A percentile compares a stretch with the other conserved stretches of the same genome.
Conservation (phyloP, 1,284 basidiomycete species). For the Cutaneotrichosporon mucoides region DNA sequence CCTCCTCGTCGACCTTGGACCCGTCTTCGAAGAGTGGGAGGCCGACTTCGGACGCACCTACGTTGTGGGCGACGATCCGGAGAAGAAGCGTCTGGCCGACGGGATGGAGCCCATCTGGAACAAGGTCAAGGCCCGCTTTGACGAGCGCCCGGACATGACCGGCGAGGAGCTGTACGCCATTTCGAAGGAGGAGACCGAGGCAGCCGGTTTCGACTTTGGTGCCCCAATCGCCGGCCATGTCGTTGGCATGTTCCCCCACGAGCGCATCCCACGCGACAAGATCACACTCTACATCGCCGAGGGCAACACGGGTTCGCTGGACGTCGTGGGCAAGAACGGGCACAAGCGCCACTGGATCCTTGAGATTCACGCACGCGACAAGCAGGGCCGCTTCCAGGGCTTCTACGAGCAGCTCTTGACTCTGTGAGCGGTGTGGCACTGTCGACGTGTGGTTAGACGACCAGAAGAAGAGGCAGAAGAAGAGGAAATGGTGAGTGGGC, state of each 20-base stretch:
- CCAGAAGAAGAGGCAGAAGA: no score
- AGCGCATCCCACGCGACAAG: constrained; percentile 22
- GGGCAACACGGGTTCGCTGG: constrained; percentile 9
- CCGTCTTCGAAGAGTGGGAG: constrained; percentile 20
- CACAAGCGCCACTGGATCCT: constrained; percentile 18
- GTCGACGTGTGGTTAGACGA: no score
- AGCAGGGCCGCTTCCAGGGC: constrained; percentile 11
- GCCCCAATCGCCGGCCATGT: constrained; percentile 15
- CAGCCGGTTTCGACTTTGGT: constrained; percentile 12
- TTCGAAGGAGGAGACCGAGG: background rate
- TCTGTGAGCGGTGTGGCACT: background rate
- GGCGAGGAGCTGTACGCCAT: constrained; percentile 17
- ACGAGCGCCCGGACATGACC: constrained; percentile 12
- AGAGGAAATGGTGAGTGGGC: no score
- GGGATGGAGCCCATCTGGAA: constrained; percentile 17
- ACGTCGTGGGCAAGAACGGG: constrained; percentile 8
- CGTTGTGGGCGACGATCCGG: constrained; percentile 17
- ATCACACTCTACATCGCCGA: constrained; percentile 17
- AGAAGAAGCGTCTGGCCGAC: constrained; percentile 11
- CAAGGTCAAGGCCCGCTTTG: constrained; percentile 13
- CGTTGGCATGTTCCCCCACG: constrained; percentile 18
- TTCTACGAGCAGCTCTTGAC: constrained; percentile 20
- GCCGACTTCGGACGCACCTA: constrained; percentile 22
- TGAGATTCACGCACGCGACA: constrained; percentile 16
- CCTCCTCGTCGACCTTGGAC: constrained; percentile 19